A percentile compares a stretch with the other conserved stretches of the same genome.
Evolutionary conservation across 2,329 filamentous ascomycete genomes (phyloP).

Genomic region (Scedosporium apiospermum): DNA sequence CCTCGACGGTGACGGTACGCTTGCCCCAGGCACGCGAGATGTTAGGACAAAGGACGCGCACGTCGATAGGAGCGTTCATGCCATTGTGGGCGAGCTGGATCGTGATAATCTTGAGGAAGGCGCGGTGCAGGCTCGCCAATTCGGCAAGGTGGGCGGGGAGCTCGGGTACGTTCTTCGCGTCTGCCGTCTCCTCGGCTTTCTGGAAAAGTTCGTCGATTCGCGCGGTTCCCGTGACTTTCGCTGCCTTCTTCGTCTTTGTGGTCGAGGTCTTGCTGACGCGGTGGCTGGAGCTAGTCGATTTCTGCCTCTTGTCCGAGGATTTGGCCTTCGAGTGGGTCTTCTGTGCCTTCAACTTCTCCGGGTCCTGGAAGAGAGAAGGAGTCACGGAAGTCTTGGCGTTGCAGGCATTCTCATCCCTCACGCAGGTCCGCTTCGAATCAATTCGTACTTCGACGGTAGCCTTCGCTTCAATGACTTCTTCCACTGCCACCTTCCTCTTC

Average conservation of each 20-base stretch:
- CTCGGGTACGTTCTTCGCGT: slow-evolving; percentile 17
- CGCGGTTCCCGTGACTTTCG: slow-evolving; percentile 9
- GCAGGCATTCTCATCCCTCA: slow-evolving; percentile 1
- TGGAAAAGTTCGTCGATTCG: slow-evolving; percentile 30
- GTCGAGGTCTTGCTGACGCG: slow-evolving; percentile 14
- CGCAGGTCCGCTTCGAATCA: slow-evolving; percentile 2
- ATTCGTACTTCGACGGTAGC: neutral
- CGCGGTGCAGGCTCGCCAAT: slow-evolving; percentile 52
- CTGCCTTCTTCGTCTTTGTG: slow-evolving; percentile 15
- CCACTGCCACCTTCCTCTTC: slow-evolving; percentile 4
- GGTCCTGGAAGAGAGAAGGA: slow-evolving; percentile 4
- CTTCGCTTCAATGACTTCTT: neutral
- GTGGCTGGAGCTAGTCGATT: neutral
- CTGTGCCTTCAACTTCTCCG: neutral
- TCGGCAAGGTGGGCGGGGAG: slow-evolving; percentile 47
- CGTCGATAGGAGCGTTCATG: slow-evolving; percentile 49
- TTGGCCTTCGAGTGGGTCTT: neutral
- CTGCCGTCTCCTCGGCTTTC: slow-evolving; percentile 13
- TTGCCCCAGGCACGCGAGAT: slow-evolving; percentile 65
- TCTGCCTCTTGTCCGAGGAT: neutral
- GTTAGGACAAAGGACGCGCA: slow-evolving; percentile 50
- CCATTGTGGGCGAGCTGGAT: slow-evolving; percentile 64
- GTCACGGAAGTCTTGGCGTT: neutral
- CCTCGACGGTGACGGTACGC: slow-evolving; percentile 53
- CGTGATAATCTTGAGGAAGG: slow-evolving; percentile 59